These are phyloP conservation scores for Buxus sempervirens DNA, from an alignment of 164 flowering plant species.

Conservation along the genomic window DNA sequence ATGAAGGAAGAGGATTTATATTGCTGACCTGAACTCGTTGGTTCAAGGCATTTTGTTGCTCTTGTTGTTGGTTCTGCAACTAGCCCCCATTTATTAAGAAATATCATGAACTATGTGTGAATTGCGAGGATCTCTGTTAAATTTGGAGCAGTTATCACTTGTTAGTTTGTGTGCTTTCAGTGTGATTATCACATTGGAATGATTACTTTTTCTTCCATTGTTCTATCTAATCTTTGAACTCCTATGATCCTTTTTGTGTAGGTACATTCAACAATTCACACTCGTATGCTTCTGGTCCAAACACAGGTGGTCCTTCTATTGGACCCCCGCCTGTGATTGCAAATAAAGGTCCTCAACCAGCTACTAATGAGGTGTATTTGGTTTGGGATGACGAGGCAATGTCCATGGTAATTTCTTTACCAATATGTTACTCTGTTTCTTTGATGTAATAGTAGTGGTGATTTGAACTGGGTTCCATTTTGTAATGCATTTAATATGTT, in stretches of 20 bases:
- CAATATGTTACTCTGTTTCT: neutral
- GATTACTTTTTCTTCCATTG: neutral
- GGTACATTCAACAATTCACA: conserved; percentile 57
- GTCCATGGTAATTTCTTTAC: conserved; percentile 79
- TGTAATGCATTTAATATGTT: conserved; percentile 10
- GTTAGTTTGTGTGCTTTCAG: too few species aligned
- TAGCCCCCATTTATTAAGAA: too few species aligned
- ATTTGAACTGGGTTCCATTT: neutral
- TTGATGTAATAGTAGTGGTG: neutral
- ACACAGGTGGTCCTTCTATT: conserved; percentile 92
- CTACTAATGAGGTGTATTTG: conserved; percentile 82
- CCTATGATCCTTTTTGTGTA: conserved; percentile 13
- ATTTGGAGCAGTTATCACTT: too few species aligned
- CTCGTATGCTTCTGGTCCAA: conserved; percentile 96
- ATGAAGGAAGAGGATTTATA: too few species aligned
- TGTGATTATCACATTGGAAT: neutral
- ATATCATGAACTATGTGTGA: too few species aligned
- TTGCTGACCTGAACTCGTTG: too few species aligned
- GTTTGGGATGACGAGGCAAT: conserved; percentile 99
- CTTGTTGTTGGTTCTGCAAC: too few species aligned
- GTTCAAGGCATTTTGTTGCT: too few species aligned
- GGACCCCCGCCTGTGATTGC: conserved; percentile 97
- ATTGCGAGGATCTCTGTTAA: too few species aligned
- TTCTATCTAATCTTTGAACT: neutral
- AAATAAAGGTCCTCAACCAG: conserved; percentile 76